A percentile compares a stretch with the other conserved stretches of the same genome.
These are phyloP conservation scores for Metschnikowia aberdeeniae DNA, from an alignment of 805 yeast genomes.

Conservation along the genomic window DNA sequence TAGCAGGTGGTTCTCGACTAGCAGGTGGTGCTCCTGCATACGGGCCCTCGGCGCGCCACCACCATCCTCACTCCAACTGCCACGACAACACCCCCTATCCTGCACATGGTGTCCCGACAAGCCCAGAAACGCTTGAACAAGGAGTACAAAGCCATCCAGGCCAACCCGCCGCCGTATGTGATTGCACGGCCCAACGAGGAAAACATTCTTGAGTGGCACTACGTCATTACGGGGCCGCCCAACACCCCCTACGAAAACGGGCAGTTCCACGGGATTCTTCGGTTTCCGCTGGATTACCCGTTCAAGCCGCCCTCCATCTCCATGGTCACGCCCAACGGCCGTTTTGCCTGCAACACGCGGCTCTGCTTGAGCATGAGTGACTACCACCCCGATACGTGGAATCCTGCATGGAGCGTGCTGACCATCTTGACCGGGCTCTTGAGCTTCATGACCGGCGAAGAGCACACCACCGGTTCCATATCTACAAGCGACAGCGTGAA, in stretches of 20 bases:
- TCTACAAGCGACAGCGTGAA: conserved; percentile 57
- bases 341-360: conserved; percentile 76
- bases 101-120: conserved; percentile 36
- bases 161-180: conserved; percentile 81
- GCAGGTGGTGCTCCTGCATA: no score
- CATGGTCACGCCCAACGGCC: conserved; percentile 86
- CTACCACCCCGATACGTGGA: conserved; percentile 93
- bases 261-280: conserved; percentile 83
- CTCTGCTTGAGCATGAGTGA: conserved; percentile 91
- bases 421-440: conserved; percentile 83
- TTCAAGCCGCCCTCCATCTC: conserved; percentile 88
- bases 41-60: not conserved
- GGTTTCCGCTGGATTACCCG: conserved; percentile 83
- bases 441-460: conserved; percentile 89
- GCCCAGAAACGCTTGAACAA: conserved; percentile 56
- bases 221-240: conserved; percentile 87
- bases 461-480: conserved; percentile 80
- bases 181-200: conserved; percentile 82
- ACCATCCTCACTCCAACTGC: not conserved
- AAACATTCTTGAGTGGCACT: conserved; percentile 92
- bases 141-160: conserved; percentile 74
- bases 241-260: conserved; percentile 84
- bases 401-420: conserved; percentile 92
- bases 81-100: not conserved
- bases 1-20: no score